Evolutionary conservation across 1,284 basidiomycete genomes (phyloP), one percentile per base, ranked within the genome.

Genomic region (Boletus smithii): DNA sequence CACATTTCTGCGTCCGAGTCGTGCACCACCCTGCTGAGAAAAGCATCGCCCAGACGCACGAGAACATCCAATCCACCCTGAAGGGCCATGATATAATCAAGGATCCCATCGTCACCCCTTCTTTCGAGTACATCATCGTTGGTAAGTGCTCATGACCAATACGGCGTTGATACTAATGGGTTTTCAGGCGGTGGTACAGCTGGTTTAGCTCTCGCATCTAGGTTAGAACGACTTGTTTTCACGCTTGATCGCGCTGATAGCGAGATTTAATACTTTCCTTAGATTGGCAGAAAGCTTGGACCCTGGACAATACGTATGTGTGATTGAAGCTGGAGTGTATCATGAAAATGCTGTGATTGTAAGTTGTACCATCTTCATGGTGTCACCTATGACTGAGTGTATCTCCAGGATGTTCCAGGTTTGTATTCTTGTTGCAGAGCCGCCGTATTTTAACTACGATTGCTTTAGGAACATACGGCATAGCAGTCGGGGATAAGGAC

Each of bases 321-420:
- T 60, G 11, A 50, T 56, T n/a, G 55, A 56, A 44, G 55, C 58
- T n/a, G 55, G 55, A 3, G 24, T 14, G 17, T 56, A 46, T 32
- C 55, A 17, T 30, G 43, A 40, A 16, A 46, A 47, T 22, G 39
- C 44, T 13, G 29, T 51, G 31, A 11, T 60, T 26, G 55, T 57
- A 36, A 44, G 55, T 41, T 37, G 4, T 30, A 6, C 14, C 22
- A 2, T 33, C 3, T 35, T 18, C 10, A n/a, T 14, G 10, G 4
- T 13, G 14, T 46, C 1, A 16, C 33, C 14, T 17, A 34, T 30
- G 13, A 38, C 34, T 23, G 18, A 46, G 6, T 22, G 4, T 18
- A 1, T 32, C 14, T 51, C 17, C 20, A 57, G 58, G 44, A 56
- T 32, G 51, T 56, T 26, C 55, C 55, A 37, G 55, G 55, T 60